Percentiles rank a stretch among this genome's conserved stretches.
Evolutionary conservation across 164 flowering plant genomes (phyloP).

Genomic region (Houttuynia cordata): DNA sequence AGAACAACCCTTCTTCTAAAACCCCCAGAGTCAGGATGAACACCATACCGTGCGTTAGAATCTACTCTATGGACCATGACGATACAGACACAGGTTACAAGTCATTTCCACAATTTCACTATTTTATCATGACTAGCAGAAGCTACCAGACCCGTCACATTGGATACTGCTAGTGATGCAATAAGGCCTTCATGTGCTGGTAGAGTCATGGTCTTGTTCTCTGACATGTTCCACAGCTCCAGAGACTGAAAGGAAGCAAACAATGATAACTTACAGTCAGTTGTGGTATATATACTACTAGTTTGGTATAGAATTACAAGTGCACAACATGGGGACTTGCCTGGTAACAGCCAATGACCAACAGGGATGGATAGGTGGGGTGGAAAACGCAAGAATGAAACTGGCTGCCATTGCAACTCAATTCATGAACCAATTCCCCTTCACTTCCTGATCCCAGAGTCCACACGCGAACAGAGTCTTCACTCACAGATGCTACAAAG

Average conservation of each 20-base stretch:
- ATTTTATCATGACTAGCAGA: constrained; percentile 70
- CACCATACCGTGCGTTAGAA: background rate
- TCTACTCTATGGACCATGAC: background rate
- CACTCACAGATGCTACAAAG: constrained; percentile 59
- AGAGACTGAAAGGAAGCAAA: constrained; percentile 28
- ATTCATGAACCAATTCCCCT: constrained; percentile 56
- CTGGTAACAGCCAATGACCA: constrained; percentile 70
- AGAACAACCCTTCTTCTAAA: too few relatives aligned
- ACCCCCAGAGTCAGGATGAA: too few relatives aligned
- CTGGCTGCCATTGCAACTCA: constrained; percentile 42
- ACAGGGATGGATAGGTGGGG: constrained; percentile 39
- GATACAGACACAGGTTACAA: constrained; percentile 1
- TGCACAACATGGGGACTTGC: constrained; percentile 21
- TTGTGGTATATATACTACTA: too few relatives aligned
- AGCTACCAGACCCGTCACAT: constrained; percentile 47
- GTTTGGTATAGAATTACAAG: too few relatives aligned
- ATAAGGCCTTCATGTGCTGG: constrained; percentile 55
- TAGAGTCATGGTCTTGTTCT: constrained; percentile 67
- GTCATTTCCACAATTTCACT: constrained; percentile 70
- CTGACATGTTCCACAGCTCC: constrained; percentile 70
- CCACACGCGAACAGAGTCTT: constrained; percentile 68
- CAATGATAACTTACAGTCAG: background rate
- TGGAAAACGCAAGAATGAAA: constrained; percentile 64
- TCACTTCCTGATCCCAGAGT: constrained; percentile 38
- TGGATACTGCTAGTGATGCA: constrained; percentile 51